Evolutionary conservation across 345 rosid species (phyloP).

Genomic region (Gossypium turneri): DNA sequence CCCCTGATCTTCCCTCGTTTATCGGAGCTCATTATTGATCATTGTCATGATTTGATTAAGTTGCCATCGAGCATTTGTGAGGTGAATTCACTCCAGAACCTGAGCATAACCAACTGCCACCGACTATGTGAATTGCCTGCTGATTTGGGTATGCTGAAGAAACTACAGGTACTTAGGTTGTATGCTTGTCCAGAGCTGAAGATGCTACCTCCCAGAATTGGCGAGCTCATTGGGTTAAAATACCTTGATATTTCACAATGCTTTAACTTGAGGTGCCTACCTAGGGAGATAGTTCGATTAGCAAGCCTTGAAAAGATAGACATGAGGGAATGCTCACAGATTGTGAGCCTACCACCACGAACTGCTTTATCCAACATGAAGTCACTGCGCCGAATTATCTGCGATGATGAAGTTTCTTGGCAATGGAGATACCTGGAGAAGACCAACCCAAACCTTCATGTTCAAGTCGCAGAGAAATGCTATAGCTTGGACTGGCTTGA

Average conservation of each 20-base stretch:
- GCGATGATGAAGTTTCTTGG: slow-evolving; percentile 68
- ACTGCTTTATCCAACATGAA: slow-evolving; percentile 30
- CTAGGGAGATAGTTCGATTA: slow-evolving; percentile 52
- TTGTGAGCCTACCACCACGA: slow-evolving; percentile 41
- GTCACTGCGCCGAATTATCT: slow-evolving; percentile 55
- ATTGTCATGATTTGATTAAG: slow-evolving; percentile 62
- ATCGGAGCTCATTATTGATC: slow-evolving; percentile 66
- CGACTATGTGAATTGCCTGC: slow-evolving; percentile 48
- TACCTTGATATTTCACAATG: slow-evolving; percentile 82
- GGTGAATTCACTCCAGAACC: slow-evolving; percentile 42
- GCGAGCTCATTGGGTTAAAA: slow-evolving; percentile 50
- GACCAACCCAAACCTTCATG: slow-evolving; percentile 38
- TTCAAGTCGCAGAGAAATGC: slow-evolving; percentile 62
- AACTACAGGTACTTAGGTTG: slow-evolving; percentile 52
- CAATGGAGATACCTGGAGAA: slow-evolving; percentile 50
- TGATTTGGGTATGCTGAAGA: slow-evolving; percentile 45
- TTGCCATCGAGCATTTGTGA: slow-evolving; percentile 58
- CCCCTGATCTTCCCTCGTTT: slow-evolving; percentile 59
- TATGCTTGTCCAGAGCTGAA: slow-evolving; percentile 72
- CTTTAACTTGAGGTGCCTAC: slow-evolving; percentile 52
- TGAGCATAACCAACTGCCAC: slow-evolving; percentile 90
- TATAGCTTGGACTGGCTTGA: slow-evolving; percentile 69
- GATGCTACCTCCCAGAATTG: slow-evolving; percentile 48
- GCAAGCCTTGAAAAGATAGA: slow-evolving; percentile 69
- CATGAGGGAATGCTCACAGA: slow-evolving; percentile 75